These are phyloP conservation scores for Aspergillus uvarum DNA, from an alignment of 2,329 filamentous ascomycete species.

Conservation along the genomic window DNA sequence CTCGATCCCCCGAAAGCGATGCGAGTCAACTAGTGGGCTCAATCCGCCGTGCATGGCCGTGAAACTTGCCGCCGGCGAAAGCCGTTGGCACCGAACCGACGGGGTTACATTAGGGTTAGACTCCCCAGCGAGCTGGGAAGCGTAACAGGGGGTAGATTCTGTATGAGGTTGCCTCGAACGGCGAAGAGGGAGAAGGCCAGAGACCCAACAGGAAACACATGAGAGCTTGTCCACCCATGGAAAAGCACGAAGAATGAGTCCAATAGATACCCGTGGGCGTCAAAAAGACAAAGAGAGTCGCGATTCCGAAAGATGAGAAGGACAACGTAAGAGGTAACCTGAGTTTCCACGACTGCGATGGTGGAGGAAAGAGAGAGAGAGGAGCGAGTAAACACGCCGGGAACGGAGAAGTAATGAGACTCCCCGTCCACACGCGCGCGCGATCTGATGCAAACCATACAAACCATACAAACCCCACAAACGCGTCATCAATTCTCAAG, in stretches of 20 bases:
- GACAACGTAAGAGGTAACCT: slow-evolving; percentile 8
- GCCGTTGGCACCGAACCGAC: slow-evolving; percentile 65
- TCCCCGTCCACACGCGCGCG: background rate
- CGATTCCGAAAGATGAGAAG: slow-evolving; percentile 4
- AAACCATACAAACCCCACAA: background rate
- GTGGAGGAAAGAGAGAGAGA: background rate
- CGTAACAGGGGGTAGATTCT: slow-evolving; percentile 69
- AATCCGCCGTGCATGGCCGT: slow-evolving; percentile 66
- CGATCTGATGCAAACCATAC: background rate
- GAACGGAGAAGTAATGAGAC: background rate
- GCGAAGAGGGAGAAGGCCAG: slow-evolving; percentile 40
- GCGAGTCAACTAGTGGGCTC: slow-evolving; percentile 60
- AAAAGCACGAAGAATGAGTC: background rate
- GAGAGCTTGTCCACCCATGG: background rate
- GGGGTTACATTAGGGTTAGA: slow-evolving; percentile 84
- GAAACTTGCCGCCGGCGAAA: slow-evolving; percentile 42
- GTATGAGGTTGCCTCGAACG: slow-evolving; percentile 49
- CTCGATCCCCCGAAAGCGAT: slow-evolving; percentile 32
- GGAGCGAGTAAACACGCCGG: background rate
- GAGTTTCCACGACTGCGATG: slow-evolving; percentile 4
- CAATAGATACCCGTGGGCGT: background rate
- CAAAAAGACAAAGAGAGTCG: background rate
- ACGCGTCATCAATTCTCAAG: no score
- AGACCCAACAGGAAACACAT: slow-evolving; percentile 5
- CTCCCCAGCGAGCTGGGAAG: slow-evolving; percentile 72